Evolutionary conservation across 108 stramenopile species (phyloP), one percentile per base, ranked within the genome.

Genomic region (Cyclotella cryptica): DNA sequence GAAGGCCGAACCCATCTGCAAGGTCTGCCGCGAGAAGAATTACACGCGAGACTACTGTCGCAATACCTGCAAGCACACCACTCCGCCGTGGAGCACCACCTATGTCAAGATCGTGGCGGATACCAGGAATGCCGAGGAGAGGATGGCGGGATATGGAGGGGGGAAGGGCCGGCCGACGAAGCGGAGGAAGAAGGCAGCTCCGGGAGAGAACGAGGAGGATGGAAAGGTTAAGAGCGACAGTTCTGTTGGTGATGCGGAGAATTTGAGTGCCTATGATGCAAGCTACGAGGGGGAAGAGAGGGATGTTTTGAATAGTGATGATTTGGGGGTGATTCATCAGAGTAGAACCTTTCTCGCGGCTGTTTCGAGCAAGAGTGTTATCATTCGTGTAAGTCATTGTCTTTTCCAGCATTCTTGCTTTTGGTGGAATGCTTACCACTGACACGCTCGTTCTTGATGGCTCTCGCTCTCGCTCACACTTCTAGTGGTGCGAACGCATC

Each of bases 21-120:
- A 74, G 35, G 60, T 73, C 9, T 85, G 84, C 54, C 74, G 75
- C 10, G 80, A 85, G 69, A 85, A 80, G 47, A 85, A 85, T 68
- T 81, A 81, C 47, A 85, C 84, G 0, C 58, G 76, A 41, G 71
- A 76, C 29, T 81, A 81, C 46, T 85, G 84, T 69, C 35, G 84
- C 43, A 77, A 76, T 44, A 85, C 54, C 17, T 72, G 74, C 43
- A 66, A 75, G 30, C 84, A 85, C 40, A 77, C 79, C 58, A 77
- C 75, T 43, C 75, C 79, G 39, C 84, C 84, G 15, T 85, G 80
- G 80, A 77, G 80, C 41, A 78, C 80, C 12, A 76, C 63, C 35
- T 85, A 85, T 54, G 76, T 81, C 14, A 79, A 74, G n/a, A 22
- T 80, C 0, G 72, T 69, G 39, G 61, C 72, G 22, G 77, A 70